Conservation (phyloP, 805 yeast genomes). For the Kazachstania africana region DNA sequence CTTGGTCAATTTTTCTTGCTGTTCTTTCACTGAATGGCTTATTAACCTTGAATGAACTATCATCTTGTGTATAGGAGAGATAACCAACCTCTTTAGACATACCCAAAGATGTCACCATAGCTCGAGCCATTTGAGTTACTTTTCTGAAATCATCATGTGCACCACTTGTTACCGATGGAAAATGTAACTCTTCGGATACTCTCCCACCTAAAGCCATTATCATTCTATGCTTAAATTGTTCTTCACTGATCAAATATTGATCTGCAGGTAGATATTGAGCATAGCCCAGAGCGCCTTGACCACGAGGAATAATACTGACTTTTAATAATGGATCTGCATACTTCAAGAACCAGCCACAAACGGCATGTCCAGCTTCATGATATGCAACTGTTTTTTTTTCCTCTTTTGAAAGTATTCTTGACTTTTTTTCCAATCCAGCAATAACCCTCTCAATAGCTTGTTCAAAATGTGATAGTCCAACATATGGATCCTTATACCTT, state of each 20-base stretch:
- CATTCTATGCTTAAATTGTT: constrained; percentile 74
- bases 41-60: constrained; percentile 37
- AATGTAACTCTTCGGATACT: constrained; percentile 83
- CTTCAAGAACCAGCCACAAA: constrained; percentile 85
- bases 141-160: constrained; percentile 90
- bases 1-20: constrained; percentile 67
- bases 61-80: constrained; percentile 31
- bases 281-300: constrained; percentile 91
- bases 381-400: constrained; percentile 83
- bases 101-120: constrained; percentile 81
- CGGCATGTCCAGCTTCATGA: constrained; percentile 96
- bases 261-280: constrained; percentile 92
- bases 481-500: constrained; percentile 50
- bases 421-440: constrained; percentile 86
- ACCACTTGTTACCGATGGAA: constrained; percentile 79
- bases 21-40: constrained; percentile 89
- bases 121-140: constrained; percentile 77
- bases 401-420: constrained; percentile 63
- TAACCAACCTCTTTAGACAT: constrained; percentile 76
- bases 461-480: constrained; percentile 68
- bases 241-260: constrained; percentile 62
- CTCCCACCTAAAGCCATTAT: constrained; percentile 92
- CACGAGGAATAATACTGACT: constrained; percentile 91
- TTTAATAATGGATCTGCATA: constrained; percentile 84
- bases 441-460: constrained; percentile 88